Percentiles rank a stretch among this genome's conserved stretches.
These are phyloP conservation scores for Suillus bovinus DNA, from an alignment of 768 basidiomycete species.

Conservation along the genomic window DNA sequence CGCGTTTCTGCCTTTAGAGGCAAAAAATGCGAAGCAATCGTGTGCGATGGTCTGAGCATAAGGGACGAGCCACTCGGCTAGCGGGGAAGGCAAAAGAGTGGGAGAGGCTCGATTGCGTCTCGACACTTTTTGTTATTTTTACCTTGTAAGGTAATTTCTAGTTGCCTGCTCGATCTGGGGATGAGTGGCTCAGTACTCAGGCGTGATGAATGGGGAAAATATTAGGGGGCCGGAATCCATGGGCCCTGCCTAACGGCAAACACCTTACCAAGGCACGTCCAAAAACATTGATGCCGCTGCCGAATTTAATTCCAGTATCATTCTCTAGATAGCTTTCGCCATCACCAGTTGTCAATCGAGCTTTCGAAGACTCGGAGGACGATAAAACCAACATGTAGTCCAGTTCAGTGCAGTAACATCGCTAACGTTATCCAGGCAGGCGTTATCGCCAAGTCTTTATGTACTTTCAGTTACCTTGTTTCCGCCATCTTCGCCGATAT, in stretches of 20 bases:
- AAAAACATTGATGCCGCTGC: background rate
- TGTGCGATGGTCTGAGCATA: conserved; percentile 14
- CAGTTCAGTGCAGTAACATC: background rate
- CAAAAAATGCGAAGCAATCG: conserved; percentile 27
- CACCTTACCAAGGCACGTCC: background rate
- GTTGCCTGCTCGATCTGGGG: conserved; percentile 2
- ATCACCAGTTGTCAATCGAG: background rate
- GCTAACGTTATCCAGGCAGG: conserved; percentile 4
- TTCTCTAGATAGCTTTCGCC: background rate
- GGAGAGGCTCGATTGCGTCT: conserved; percentile 25
- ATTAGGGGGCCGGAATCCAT: background rate
- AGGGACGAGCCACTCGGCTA: conserved; percentile 29
- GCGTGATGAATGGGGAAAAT: background rate
- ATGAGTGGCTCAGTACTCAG: conserved; percentile 1
- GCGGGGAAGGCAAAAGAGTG: conserved; percentile 6
- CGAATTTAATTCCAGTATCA: background rate
- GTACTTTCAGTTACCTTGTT: background rate
- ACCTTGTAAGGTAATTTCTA: conserved; percentile 6
- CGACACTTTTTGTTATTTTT: conserved; percentile 16
- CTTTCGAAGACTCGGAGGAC: background rate
- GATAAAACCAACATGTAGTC: background rate
- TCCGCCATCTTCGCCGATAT: background rate
- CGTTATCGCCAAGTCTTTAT: background rate
- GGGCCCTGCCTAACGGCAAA: background rate
- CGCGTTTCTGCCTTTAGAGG: conserved; percentile 18